Evolutionary conservation across 2,329 filamentous ascomycete genomes (phyloP).

Genomic region (Leptosphaerulina australis): DNA sequence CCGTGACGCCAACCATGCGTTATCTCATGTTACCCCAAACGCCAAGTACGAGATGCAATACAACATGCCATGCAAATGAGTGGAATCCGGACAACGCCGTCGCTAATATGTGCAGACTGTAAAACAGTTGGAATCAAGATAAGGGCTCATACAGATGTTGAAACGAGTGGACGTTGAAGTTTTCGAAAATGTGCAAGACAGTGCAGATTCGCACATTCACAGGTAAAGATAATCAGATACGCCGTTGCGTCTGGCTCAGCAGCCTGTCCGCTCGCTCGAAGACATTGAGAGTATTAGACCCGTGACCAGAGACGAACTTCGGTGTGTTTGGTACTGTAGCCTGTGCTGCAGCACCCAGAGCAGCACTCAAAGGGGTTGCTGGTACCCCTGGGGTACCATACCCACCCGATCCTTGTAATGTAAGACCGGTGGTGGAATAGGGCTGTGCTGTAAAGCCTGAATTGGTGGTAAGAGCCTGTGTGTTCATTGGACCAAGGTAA

Average conservation of each 20-base stretch:
- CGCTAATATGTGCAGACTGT: conserved; percentile 15
- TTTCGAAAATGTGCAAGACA: neutral
- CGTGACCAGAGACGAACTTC: conserved; percentile 29
- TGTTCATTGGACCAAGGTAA: conserved; percentile 48
- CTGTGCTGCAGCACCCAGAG: conserved; percentile 86
- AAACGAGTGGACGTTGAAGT: neutral
- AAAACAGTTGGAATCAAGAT: neutral
- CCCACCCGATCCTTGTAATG: conserved; percentile 45
- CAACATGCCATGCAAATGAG: conserved; percentile 17
- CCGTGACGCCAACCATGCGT: conserved; percentile 4
- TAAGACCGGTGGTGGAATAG: conserved; percentile 36
- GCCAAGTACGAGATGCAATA: conserved; percentile 10
- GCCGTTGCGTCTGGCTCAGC: conserved; percentile 39
- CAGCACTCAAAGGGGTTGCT: conserved; percentile 87
- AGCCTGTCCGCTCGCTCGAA: conserved; percentile 46
- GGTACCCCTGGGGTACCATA: conserved; percentile 66
- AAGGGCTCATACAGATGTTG: neutral
- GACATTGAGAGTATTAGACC: conserved; percentile 40
- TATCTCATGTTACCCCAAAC: neutral
- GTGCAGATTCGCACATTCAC: neutral
- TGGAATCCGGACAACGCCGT: conserved; percentile 20
- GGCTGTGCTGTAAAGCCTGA: conserved; percentile 38
- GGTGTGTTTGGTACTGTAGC: conserved; percentile 76
- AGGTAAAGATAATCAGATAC: conserved; percentile 24
- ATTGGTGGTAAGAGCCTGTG: conserved; percentile 37